phyloP scores from a whole-genome alignment of 257 asterid species.

The Plantago elongata region DNA sequence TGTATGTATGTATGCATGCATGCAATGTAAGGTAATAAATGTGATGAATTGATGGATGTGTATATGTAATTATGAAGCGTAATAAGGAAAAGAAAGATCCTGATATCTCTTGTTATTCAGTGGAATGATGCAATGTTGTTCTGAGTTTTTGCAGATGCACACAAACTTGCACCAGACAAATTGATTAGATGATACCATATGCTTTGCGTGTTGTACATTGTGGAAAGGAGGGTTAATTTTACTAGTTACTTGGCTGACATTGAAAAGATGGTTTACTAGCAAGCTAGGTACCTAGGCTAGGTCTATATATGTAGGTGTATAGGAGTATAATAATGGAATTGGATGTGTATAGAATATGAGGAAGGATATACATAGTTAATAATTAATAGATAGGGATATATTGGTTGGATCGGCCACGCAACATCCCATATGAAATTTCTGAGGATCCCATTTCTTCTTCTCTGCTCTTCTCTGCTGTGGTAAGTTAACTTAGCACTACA shows the following conservation, averaged over 20 bases:
- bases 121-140: slow-evolving; percentile 29
- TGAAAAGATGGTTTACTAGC: slow-evolving; percentile 63
- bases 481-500: too few species aligned
- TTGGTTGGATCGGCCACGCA: too few species aligned
- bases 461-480: too few species aligned
- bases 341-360: too few species aligned
- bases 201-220: neutral
- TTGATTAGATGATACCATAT: too few species aligned
- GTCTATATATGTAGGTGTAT: too few species aligned
- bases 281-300: slow-evolving; percentile 2
- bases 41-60: neutral
- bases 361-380: too few species aligned
- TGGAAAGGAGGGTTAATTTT: neutral
- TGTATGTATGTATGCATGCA: too few species aligned
- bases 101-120: slow-evolving; percentile 50
- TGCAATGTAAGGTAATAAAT: neutral
- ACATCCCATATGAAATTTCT: too few species aligned
- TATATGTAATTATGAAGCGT: neutral
- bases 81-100: slow-evolving; percentile 43
- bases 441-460: too few species aligned
- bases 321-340: too few species aligned
- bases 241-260: slow-evolving; percentile 23
- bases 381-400: too few species aligned
- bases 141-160: neutral
- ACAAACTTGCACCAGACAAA: neutral